phyloP scores from a whole-genome alignment of 352 stramenopile species.

The Phytophthora citrophthora region DNA sequence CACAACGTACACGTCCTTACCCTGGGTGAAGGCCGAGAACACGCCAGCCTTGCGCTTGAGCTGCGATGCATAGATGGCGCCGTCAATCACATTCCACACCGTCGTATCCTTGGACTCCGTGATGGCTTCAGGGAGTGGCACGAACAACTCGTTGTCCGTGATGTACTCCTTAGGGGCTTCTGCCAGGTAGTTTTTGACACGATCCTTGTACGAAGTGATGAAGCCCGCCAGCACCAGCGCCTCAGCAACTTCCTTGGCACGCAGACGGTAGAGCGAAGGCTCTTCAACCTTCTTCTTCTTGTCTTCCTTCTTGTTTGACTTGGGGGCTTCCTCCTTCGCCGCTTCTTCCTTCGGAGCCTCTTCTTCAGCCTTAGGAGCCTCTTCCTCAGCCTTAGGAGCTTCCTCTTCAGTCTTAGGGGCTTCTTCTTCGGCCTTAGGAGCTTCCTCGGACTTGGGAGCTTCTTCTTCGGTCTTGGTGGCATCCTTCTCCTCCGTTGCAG shows the following conservation, averaged over 20 bases:
- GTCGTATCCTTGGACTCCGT: constrained; percentile 40
- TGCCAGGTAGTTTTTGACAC: constrained; percentile 50
- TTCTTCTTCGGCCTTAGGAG: constrained; percentile 15
- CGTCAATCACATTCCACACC: constrained; percentile 45
- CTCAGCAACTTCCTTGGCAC: constrained; percentile 49
- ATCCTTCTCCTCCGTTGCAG: constrained; percentile 4
- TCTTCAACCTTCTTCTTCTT: constrained; percentile 38
- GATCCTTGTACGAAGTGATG: constrained; percentile 51
- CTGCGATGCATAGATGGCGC: constrained; percentile 42
- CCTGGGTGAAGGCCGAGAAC: constrained; percentile 58
- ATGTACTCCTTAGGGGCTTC: constrained; percentile 44
- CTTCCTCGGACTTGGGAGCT: constrained; percentile 10
- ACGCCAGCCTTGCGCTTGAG: constrained; percentile 70
- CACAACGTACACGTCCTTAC: constrained; percentile 63
- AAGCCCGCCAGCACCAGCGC: constrained; percentile 44
- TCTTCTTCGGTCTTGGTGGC: not conserved
- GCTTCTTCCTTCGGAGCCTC: constrained; percentile 19
- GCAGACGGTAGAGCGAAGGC: constrained; percentile 34
- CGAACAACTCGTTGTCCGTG: constrained; percentile 56
- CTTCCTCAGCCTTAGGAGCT: constrained; percentile 3
- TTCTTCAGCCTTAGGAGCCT: constrained; percentile 24
- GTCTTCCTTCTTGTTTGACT: constrained; percentile 30
- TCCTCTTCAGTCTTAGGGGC: constrained; percentile 13
- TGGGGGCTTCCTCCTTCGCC: constrained; percentile 15
- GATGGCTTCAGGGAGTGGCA: constrained; percentile 44